These are phyloP conservation scores for Saturnispora galanensis DNA, from an alignment of 805 yeast species.

Conservation along the genomic window DNA sequence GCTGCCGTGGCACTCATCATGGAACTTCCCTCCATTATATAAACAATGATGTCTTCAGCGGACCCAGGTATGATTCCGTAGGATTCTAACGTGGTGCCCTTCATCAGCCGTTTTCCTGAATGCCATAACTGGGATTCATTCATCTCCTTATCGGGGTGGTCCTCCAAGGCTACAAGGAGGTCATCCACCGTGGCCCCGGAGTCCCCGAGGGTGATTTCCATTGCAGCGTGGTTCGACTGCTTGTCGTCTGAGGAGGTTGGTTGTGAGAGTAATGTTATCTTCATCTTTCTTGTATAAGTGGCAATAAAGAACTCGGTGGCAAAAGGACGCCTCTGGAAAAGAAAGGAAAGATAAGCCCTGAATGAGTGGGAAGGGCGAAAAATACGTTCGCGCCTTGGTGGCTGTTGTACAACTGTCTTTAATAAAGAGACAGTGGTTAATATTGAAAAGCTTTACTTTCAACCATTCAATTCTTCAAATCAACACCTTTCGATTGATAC, in stretches of 20 bases:
- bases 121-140: constrained; percentile 23
- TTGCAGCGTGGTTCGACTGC: constrained; percentile 26
- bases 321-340: background rate
- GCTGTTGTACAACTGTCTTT: too few relatives aligned
- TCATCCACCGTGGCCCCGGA: constrained; percentile 44
- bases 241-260: constrained; percentile 2
- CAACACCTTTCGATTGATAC: too few relatives aligned
- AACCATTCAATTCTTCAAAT: too few relatives aligned
- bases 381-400: too few relatives aligned
- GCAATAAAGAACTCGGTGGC: constrained; percentile 1
- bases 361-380: too few relatives aligned
- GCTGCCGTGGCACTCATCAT: too few relatives aligned
- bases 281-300: constrained; percentile 26
- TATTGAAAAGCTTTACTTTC: too few relatives aligned
- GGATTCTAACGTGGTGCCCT: constrained; percentile 16
- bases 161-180: constrained; percentile 30
- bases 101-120: constrained; percentile 26
- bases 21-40: constrained; percentile 16
- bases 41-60: constrained; percentile 18
- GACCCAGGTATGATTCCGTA: constrained; percentile 23
- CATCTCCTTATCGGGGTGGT: constrained; percentile 16
- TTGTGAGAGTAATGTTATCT: constrained; percentile 25
- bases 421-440: too few relatives aligned
- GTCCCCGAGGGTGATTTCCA: constrained; percentile 37
- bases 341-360: background rate